Evolutionary conservation across 495 filamentous ascomycete genomes (phyloP).

Genomic region (Entonaema liquescens): DNA sequence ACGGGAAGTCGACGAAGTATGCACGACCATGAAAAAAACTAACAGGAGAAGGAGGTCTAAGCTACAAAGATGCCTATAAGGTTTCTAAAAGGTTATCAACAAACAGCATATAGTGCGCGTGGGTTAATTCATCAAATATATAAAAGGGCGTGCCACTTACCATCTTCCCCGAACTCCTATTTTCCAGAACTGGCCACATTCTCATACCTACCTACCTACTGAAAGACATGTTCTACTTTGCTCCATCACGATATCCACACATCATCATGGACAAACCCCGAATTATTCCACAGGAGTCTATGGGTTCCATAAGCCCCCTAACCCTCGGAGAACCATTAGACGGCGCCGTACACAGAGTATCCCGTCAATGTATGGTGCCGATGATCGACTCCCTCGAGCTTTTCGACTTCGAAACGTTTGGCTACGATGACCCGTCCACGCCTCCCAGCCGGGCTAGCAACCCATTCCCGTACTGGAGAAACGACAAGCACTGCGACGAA

Average conservation of each 20-base stretch:
- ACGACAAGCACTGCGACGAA: neutral
- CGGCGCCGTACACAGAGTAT: neutral
- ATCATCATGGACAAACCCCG: neutral
- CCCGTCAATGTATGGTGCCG: too few relatives aligned
- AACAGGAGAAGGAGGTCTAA: neutral
- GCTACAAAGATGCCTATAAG: neutral
- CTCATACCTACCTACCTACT: too few relatives aligned
- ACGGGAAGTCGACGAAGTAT: neutral
- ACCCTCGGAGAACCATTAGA: neutral
- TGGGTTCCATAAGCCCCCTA: neutral
- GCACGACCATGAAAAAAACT: neutral
- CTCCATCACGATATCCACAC: neutral
- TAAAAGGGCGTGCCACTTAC: too few relatives aligned
- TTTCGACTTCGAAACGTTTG: too few relatives aligned
- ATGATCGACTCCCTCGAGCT: too few relatives aligned
- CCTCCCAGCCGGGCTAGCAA: too few relatives aligned
- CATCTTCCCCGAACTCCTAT: too few relatives aligned
- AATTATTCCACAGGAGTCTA: neutral
- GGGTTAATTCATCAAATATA: neutral
- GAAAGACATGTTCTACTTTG: too few relatives aligned
- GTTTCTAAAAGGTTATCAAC: neutral
- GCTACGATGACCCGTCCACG: too few relatives aligned
- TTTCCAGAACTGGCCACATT: too few relatives aligned
- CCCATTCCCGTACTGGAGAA: conserved; percentile 4
- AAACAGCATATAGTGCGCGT: neutral